These are phyloP conservation scores for Lasiodiplodia theobromae DNA, from an alignment of 2,329 filamentous ascomycete genomes.

Conservation along the genomic window DNA sequence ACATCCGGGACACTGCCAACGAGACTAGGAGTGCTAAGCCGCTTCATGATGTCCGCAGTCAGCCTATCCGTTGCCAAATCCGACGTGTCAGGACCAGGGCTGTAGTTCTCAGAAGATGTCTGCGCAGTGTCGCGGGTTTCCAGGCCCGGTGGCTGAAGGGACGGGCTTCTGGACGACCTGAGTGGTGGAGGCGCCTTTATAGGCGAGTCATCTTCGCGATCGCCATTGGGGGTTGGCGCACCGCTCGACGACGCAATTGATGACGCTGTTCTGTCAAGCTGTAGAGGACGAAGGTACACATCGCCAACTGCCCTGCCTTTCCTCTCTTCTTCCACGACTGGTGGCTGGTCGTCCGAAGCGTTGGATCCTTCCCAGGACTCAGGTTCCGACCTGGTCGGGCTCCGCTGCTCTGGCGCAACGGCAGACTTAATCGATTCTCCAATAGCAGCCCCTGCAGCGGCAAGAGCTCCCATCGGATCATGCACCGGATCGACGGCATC, in stretches of 20 bases:
- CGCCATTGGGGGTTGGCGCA: slow-evolving; percentile 52
- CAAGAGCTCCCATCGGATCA: slow-evolving; percentile 53
- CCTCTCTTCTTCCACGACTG: slow-evolving; percentile 17
- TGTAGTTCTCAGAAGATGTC: slow-evolving; percentile 35
- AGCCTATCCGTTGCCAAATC: slow-evolving; percentile 75
- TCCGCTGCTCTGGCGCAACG: slow-evolving; percentile 41
- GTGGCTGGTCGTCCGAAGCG: slow-evolving; percentile 30
- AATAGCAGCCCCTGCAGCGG: slow-evolving; percentile 56
- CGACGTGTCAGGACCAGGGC: slow-evolving; percentile 60
- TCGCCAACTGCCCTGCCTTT: slow-evolving; percentile 39
- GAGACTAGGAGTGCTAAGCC: slow-evolving; percentile 55
- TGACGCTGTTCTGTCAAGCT: slow-evolving; percentile 47
- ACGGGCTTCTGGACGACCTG: slow-evolving; percentile 35
- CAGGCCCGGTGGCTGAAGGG: slow-evolving; percentile 35
- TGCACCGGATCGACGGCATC: slow-evolving; percentile 43
- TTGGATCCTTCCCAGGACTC: slow-evolving; percentile 31
- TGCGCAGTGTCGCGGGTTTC: neutral
- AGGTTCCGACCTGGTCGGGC: slow-evolving; percentile 30
- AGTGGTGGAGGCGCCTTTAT: slow-evolving; percentile 41
- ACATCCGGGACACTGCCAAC: slow-evolving; percentile 12
- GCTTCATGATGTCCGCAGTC: slow-evolving; percentile 76
- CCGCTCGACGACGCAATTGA: slow-evolving; percentile 45
- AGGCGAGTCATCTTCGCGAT: slow-evolving; percentile 36
- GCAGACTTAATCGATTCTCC: slow-evolving; percentile 54
- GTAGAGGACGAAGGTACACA: slow-evolving; percentile 47